Conservation (phyloP, 208 protist genomes). For the Trypanosoma rangeli region DNA sequence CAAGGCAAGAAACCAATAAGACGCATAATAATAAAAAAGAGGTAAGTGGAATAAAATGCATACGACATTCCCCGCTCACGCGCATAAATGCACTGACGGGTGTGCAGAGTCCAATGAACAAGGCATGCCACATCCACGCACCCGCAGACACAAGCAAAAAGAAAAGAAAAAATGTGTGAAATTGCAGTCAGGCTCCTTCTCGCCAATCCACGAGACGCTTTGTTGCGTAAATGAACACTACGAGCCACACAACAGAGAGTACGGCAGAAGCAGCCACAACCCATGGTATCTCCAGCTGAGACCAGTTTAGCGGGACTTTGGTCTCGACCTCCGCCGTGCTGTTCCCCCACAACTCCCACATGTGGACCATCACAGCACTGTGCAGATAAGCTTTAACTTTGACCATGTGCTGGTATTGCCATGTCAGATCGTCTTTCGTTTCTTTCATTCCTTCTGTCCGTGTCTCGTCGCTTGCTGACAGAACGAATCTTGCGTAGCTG, state of each 20-base stretch:
- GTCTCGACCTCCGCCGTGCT: neutral
- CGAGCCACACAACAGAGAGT: slow-evolving; percentile 17
- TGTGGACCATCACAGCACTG: slow-evolving; percentile 22
- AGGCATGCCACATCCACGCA: neutral
- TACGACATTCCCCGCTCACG: neutral
- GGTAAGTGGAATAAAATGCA: neutral
- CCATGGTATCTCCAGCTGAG: slow-evolving; percentile 20
- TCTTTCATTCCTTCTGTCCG: neutral
- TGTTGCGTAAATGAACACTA: neutral
- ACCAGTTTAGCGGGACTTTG: neutral
- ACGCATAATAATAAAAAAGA: neutral
- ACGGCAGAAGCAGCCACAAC: slow-evolving; percentile 8
- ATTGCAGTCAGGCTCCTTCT: neutral
- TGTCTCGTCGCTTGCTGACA: neutral
- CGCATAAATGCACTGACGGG: neutral
- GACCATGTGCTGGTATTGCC: slow-evolving; percentile 2
- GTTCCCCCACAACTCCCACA: slow-evolving; percentile 25
- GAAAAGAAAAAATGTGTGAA: neutral
- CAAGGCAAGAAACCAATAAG: neutral
- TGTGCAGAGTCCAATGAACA: neutral
- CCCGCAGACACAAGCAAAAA: neutral
- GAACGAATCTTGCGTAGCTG: neutral
- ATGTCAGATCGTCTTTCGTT: neutral
- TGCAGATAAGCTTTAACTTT: slow-evolving; percentile 14
- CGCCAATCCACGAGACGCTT: neutral